phyloP scores from a whole-genome alignment of 768 basidiomycete genomes.

The Panaeolus papilionaceus region DNA sequence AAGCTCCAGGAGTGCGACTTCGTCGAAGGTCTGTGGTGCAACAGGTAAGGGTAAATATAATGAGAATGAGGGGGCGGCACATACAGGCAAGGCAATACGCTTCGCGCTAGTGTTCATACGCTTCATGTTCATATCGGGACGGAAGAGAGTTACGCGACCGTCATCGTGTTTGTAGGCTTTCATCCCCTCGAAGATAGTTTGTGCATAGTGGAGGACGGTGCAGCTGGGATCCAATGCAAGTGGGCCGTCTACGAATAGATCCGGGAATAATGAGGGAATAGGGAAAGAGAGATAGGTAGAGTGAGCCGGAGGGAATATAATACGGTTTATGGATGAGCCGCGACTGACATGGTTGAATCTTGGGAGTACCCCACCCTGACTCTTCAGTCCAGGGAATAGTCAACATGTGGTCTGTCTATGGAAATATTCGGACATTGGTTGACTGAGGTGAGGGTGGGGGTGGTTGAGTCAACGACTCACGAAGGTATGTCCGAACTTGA shows the following conservation, averaged over 20 bases:
- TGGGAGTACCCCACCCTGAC: conserved; percentile 83
- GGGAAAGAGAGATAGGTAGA: not conserved
- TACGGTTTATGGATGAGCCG: conserved; percentile 18
- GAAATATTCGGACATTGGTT: conserved; percentile 3
- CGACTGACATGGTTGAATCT: conserved; percentile 82
- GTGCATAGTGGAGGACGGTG: conserved; percentile 92
- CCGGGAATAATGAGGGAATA: not conserved
- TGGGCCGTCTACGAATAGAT: conserved; percentile 61
- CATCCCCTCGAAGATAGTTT: conserved; percentile 91
- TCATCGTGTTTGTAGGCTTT: conserved; percentile 85
- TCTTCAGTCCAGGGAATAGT: conserved; percentile 74
- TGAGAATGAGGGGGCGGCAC: conserved; percentile 29
- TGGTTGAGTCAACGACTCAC: conserved; percentile 46
- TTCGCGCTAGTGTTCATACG: conserved; percentile 88
- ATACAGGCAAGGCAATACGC: conserved; percentile 78
- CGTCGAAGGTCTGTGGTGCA: conserved; percentile 72
- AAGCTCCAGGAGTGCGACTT: conserved; percentile 72
- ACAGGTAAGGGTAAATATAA: conserved; percentile 14
- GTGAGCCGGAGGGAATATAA: conserved; percentile 11
- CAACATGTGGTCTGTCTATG: conserved; percentile 87
- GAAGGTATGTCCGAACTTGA: conserved; percentile 89
- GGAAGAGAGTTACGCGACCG: conserved; percentile 83
- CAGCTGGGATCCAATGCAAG: conserved; percentile 76
- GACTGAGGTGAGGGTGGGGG: conserved; percentile 12
- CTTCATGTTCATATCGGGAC: conserved; percentile 98